Evolutionary conservation across 768 basidiomycete genomes (phyloP).

Genomic region (Suillus luteus): DNA sequence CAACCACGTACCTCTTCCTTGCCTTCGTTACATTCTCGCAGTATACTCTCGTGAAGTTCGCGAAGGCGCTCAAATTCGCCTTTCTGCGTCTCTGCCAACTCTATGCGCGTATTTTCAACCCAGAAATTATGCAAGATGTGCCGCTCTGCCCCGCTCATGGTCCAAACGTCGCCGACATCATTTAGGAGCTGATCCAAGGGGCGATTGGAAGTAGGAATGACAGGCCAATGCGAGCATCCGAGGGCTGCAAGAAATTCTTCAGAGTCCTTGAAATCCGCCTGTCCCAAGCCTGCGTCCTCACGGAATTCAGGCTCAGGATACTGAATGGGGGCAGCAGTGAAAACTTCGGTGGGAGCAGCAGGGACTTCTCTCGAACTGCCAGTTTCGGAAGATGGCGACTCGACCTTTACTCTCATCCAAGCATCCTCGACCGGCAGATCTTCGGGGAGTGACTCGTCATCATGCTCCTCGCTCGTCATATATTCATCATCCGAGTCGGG

Average conservation of each 20-base stretch:
- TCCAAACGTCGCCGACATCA: constrained; percentile 47
- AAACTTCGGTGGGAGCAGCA: background rate
- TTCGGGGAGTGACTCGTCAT: constrained; percentile 14
- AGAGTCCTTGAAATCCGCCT: constrained; percentile 26
- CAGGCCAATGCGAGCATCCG: constrained; percentile 39
- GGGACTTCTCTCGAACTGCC: background rate
- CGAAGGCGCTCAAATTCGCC: constrained; percentile 47
- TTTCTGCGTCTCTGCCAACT: constrained; percentile 31
- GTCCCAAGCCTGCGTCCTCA: background rate
- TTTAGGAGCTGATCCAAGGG: constrained; percentile 39
- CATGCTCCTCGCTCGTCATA: constrained; percentile 16
- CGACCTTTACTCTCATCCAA: constrained; percentile 28
- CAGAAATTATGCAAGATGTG: constrained; percentile 45
- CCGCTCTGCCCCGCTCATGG: constrained; percentile 54
- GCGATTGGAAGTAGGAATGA: constrained; percentile 39
- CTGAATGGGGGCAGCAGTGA: background rate
- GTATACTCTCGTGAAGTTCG: constrained; percentile 42
- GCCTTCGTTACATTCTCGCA: constrained; percentile 39
- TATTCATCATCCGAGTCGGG: constrained; percentile 15
- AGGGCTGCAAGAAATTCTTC: constrained; percentile 40
- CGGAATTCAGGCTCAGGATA: background rate
- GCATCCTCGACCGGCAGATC: constrained; percentile 28
- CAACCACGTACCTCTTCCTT: constrained; percentile 52
- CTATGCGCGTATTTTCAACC: constrained; percentile 43
- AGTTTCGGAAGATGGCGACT: background rate